A percentile compares a stretch with the other conserved stretches of the same genome.
These are phyloP conservation scores for Colletotrichum somersetense DNA, from an alignment of 2,329 filamentous ascomycete species.

Conservation along the genomic window DNA sequence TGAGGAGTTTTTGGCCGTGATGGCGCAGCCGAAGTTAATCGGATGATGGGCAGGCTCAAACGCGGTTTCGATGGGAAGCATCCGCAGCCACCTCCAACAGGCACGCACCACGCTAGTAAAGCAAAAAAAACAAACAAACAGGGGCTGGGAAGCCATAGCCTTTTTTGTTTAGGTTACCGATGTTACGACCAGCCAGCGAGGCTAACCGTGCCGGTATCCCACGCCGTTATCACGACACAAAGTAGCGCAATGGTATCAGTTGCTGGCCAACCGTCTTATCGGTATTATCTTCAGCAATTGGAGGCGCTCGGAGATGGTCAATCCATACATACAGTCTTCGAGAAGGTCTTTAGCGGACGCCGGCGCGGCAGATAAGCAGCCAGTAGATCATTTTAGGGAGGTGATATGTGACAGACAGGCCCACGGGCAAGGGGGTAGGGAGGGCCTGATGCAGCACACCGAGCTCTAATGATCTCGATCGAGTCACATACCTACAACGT, in stretches of 20 bases:
- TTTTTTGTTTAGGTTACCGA: neutral
- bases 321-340: slow-evolving; percentile 19
- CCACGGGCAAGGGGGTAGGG: slow-evolving; percentile 2
- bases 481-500: neutral
- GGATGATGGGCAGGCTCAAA: slow-evolving; percentile 20
- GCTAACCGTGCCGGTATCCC: neutral
- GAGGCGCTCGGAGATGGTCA: slow-evolving; percentile 17
- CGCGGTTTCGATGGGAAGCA: neutral
- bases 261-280: slow-evolving; percentile 15
- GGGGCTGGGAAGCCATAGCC: neutral
- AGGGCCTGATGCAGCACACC: neutral
- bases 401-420: slow-evolving; percentile 33
- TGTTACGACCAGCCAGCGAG: neutral
- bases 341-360: slow-evolving; percentile 31
- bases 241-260: neutral
- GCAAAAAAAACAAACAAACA: neutral
- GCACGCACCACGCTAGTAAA: neutral
- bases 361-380: slow-evolving; percentile 31
- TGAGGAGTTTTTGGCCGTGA: slow-evolving; percentile 6
- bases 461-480: neutral
- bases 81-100: slow-evolving; percentile 3
- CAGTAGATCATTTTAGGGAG: slow-evolving; percentile 17
- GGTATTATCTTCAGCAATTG: slow-evolving; percentile 13
- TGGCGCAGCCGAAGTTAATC: slow-evolving; percentile 33
- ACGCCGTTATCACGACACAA: neutral